These are phyloP conservation scores for Murraya koenigii DNA, from an alignment of 345 rosid species.

Conservation along the genomic window DNA sequence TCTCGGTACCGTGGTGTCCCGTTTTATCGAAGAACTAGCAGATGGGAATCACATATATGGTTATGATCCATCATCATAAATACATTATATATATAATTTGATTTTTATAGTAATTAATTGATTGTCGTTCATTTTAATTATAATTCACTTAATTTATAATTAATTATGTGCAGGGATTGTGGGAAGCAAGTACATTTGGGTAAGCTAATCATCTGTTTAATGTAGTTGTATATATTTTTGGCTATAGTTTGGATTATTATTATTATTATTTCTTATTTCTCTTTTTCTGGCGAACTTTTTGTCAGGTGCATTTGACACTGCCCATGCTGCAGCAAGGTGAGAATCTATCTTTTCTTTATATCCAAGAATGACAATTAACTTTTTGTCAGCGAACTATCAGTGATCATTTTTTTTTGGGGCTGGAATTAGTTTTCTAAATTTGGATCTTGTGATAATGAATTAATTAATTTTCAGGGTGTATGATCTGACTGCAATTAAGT, in stretches of 20 bases:
- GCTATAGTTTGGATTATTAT: neutral
- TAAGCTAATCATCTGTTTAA: constrained; percentile 5
- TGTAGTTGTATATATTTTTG: neutral
- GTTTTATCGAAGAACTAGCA: constrained; percentile 92
- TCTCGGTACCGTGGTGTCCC: constrained; percentile 97
- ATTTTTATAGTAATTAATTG: neutral
- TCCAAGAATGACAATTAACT: too few species aligned
- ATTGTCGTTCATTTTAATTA: neutral
- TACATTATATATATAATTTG: neutral
- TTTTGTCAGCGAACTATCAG: neutral
- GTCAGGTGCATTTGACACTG: constrained; percentile 96
- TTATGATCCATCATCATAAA: too few species aligned
- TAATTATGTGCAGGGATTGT: constrained; percentile 52
- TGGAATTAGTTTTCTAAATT: constrained; percentile 8
- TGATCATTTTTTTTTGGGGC: neutral
- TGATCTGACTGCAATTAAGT: constrained; percentile 77
- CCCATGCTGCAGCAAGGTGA: constrained; percentile 93
- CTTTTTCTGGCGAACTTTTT: neutral
- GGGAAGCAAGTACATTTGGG: constrained; percentile 76
- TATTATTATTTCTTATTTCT: neutral
- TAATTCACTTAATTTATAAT: neutral
- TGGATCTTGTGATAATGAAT: neutral
- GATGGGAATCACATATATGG: constrained; percentile 99
- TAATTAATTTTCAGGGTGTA: constrained; percentile 40
- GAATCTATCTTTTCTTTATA: neutral